Conservation (phyloP, 108 stramenopile genomes). For the Skeletonema tropicum region DNA sequence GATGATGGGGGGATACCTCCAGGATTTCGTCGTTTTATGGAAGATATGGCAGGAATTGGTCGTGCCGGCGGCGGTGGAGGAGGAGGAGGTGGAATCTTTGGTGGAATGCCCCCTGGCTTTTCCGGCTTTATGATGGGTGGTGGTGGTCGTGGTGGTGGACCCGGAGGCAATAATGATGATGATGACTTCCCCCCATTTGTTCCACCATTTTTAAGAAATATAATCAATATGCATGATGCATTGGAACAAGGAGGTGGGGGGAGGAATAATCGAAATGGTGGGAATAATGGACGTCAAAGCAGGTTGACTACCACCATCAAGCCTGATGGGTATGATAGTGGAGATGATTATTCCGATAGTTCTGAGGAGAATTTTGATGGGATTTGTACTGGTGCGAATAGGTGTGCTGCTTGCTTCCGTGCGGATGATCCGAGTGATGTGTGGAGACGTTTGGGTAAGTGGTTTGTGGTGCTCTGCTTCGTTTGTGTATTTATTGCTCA, state of each 20-base stretch:
- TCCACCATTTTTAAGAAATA: constrained; percentile 2
- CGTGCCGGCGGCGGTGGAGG: neutral
- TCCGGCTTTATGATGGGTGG: neutral
- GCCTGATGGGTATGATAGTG: neutral
- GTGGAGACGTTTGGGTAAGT: constrained; percentile 2
- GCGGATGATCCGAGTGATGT: neutral
- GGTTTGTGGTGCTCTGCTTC: no score
- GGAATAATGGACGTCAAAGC: neutral
- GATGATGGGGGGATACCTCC: neutral
- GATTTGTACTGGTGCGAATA: neutral
- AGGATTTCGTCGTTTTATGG: constrained; percentile 4
- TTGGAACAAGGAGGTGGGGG: neutral
- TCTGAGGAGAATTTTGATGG: neutral
- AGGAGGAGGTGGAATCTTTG: neutral
- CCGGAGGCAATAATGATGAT: neutral
- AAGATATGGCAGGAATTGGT: neutral
- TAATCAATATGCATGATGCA: neutral
- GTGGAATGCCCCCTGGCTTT: neutral
- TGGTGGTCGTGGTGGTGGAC: neutral
- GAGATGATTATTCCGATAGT: neutral
- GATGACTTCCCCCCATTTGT: neutral
- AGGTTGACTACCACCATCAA: neutral
- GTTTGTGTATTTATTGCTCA: no score
- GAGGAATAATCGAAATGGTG: neutral
- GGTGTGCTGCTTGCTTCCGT: constrained; percentile 5